Evolutionary conservation across 2,329 filamentous ascomycete species (phyloP).

Genomic region (Bipolaris cookei): DNA sequence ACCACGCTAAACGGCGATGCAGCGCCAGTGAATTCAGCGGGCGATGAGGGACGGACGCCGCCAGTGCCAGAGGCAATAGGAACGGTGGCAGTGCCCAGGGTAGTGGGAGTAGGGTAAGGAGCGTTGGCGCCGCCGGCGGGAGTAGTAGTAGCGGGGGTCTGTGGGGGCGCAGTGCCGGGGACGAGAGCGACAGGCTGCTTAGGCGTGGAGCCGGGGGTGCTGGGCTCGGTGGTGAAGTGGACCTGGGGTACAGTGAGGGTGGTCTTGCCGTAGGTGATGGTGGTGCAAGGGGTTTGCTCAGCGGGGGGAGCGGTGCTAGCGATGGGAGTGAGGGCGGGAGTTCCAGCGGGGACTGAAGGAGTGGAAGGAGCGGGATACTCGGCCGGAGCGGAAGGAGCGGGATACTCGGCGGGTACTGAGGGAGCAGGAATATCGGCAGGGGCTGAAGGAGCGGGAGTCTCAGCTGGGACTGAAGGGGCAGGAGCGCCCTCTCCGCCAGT

Average conservation of each 20-base stretch:
- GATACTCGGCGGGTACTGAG: slow-evolving; percentile 9
- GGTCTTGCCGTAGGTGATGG: slow-evolving; percentile 52
- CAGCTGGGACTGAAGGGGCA: slow-evolving; percentile 4
- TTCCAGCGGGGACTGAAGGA: slow-evolving; percentile 16
- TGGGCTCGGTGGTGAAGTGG: slow-evolving; percentile 50
- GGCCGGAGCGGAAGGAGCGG: too few relatives aligned
- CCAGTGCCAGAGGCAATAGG: slow-evolving; percentile 34
- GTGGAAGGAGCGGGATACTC: neutral
- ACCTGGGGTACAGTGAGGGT: slow-evolving; percentile 56
- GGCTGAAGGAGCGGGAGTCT: slow-evolving; percentile 6
- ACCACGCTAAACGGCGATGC: slow-evolving; percentile 35
- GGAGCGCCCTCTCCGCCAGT: slow-evolving; percentile 8
- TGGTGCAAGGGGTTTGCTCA: slow-evolving; percentile 39
- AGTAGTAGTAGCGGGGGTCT: slow-evolving; percentile 37
- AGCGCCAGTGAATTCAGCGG: slow-evolving; percentile 46
- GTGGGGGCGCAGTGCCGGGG: slow-evolving; percentile 41
- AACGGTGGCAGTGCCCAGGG: slow-evolving; percentile 26
- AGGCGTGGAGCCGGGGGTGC: slow-evolving; percentile 35
- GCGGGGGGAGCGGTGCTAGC: slow-evolving; percentile 2
- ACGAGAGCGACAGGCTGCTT: slow-evolving; percentile 47
- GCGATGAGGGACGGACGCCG: slow-evolving; percentile 22
- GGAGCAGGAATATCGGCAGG: slow-evolving; percentile 10
- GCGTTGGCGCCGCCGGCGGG: slow-evolving; percentile 4
- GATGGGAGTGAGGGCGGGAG: too few relatives aligned
- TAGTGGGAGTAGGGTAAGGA: slow-evolving; percentile 37